phyloP scores from a whole-genome alignment of 306 rosid species.

The Trifolium fragiferum region DNA sequence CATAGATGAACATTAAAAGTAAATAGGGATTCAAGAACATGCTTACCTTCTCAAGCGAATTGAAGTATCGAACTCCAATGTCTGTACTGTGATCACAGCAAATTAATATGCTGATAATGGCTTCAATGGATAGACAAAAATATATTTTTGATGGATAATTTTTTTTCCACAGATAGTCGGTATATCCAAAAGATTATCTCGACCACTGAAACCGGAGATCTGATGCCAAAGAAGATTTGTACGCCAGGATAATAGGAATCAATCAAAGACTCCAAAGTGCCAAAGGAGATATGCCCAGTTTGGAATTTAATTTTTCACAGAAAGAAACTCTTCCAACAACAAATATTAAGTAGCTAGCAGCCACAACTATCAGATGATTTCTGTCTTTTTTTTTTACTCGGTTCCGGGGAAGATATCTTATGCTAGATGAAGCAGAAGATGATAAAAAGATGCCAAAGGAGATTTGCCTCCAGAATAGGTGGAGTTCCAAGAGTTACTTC shows the following conservation, averaged over 20 bases:
- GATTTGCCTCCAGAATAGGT: slow-evolving; percentile 52
- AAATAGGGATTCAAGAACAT: slow-evolving; percentile 33
- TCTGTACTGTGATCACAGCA: slow-evolving; percentile 37
- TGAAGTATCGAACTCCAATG: slow-evolving; percentile 39
- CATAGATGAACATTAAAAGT: slow-evolving; percentile 30
- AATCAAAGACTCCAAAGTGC: slow-evolving; percentile 67
- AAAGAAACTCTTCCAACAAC: slow-evolving; percentile 50
- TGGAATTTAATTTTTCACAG: slow-evolving; percentile 53
- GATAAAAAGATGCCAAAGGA: slow-evolving; percentile 55
- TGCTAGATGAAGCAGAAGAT: slow-evolving; percentile 43
- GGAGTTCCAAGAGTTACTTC: slow-evolving; percentile 42
- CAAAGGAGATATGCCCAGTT: slow-evolving; percentile 97
- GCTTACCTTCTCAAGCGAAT: slow-evolving; percentile 53
- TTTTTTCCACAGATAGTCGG: slow-evolving; percentile 44
- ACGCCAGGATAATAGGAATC: slow-evolving; percentile 58
- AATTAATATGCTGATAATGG: slow-evolving; percentile 41
- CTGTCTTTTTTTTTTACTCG: neutral
- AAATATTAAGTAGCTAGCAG: slow-evolving; percentile 36
- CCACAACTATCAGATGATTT: slow-evolving; percentile 39
- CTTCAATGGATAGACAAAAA: slow-evolving; percentile 41
- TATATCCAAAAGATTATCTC: slow-evolving; percentile 51
- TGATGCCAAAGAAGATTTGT: slow-evolving; percentile 80
- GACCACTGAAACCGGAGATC: slow-evolving; percentile 55
- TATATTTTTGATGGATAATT: slow-evolving; percentile 39
- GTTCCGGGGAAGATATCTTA: slow-evolving; percentile 21